phyloP scores from a whole-genome alignment of 208 protist species.

The Wallacemonas sp. region DNA sequence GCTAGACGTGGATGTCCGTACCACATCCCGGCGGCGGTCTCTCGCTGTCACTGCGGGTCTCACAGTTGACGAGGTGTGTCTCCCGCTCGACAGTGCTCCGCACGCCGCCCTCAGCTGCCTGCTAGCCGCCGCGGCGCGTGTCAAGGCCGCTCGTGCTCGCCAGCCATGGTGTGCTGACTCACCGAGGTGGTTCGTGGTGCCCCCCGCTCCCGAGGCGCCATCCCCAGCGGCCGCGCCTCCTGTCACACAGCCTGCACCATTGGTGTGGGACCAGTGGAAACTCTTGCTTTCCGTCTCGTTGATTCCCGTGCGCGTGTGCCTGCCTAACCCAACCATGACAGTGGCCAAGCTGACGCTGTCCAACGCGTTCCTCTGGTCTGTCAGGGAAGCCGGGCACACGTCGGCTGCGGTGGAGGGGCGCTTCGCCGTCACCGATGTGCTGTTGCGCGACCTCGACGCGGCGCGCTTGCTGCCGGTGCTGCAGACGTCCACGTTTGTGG shows the following conservation, averaged over 20 bases:
- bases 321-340: conserved; percentile 25
- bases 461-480: conserved; percentile 31
- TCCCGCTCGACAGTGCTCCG: conserved; percentile 13
- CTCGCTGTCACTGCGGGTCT: conserved; percentile 15
- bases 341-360: conserved; percentile 42
- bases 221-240: neutral
- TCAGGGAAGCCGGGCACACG: conserved; percentile 14
- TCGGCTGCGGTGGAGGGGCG: conserved; percentile 40
- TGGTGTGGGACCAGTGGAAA: conserved; percentile 46
- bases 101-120: neutral
- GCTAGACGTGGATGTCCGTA: neutral
- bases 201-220: conserved; percentile 7
- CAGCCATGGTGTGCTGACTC: too few relatives aligned
- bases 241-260: conserved; percentile 6
- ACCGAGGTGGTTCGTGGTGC: conserved; percentile 22
- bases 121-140: neutral
- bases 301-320: conserved; percentile 41
- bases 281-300: conserved; percentile 44
- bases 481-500: conserved; percentile 29
- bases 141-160: neutral
- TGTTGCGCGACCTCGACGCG: conserved; percentile 44
- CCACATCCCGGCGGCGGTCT: neutral
- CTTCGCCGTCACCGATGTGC: conserved; percentile 48
- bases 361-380: conserved; percentile 52
- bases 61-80: conserved; percentile 21